These are phyloP conservation scores for Penicillium salamii DNA, from an alignment of 495 filamentous ascomycete species.

Conservation along the genomic window DNA sequence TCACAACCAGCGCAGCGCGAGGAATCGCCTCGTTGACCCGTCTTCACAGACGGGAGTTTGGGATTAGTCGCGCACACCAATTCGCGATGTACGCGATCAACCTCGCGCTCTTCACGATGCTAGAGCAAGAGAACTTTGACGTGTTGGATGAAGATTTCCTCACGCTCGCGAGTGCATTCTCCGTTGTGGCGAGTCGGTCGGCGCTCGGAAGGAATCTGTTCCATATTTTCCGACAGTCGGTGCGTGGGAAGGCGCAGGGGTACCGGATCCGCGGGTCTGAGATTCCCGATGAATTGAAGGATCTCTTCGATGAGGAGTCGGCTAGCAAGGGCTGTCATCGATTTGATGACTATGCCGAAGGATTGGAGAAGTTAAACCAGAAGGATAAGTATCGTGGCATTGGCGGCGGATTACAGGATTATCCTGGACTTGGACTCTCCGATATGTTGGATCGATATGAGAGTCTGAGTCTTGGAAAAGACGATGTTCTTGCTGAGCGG, in stretches of 20 bases:
- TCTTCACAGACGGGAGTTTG: constrained; percentile 36
- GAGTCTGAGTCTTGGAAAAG: constrained; percentile 40
- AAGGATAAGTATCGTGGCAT: constrained; percentile 35
- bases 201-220: constrained; percentile 38
- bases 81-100: constrained; percentile 47
- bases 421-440: constrained; percentile 27
- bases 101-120: constrained; percentile 40
- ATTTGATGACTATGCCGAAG: constrained; percentile 37
- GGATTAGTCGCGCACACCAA: constrained; percentile 39
- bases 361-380: constrained; percentile 38
- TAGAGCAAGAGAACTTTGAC: constrained; percentile 34
- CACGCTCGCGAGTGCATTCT: constrained; percentile 35
- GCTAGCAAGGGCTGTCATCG: constrained; percentile 11
- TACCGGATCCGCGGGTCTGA: constrained; percentile 21
- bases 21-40: constrained; percentile 33
- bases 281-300: constrained; percentile 35
- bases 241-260: constrained; percentile 32
- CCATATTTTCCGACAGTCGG: constrained; percentile 40
- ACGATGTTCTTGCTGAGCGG: constrained; percentile 29
- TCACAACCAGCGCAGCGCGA: constrained; percentile 29
- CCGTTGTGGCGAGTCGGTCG: constrained; percentile 38
- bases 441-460: constrained; percentile 47
- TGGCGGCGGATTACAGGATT: constrained; percentile 22
- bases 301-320: constrained; percentile 36
- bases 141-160: constrained; percentile 40